Conservation (phyloP, 169 alveolate species). For the Blepharisma undulans region DNA sequence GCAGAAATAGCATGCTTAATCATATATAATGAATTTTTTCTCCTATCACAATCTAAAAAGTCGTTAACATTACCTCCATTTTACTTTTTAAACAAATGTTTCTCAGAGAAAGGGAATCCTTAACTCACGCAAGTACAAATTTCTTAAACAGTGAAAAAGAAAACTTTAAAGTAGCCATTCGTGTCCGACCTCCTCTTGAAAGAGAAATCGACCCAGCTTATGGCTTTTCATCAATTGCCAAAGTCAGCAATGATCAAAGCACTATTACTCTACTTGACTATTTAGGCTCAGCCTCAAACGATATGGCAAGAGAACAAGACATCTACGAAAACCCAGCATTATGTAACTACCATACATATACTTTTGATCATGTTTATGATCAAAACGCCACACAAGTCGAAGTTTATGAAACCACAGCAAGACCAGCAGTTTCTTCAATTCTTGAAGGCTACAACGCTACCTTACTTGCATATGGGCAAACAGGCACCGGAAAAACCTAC, state of each 20-base stretch:
- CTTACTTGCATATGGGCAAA: conserved; percentile 79
- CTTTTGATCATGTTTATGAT: conserved; percentile 85
- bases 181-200: conserved; percentile 87
- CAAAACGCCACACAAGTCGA: conserved; percentile 76
- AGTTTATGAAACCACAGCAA: conserved; percentile 87
- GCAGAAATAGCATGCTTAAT: too few relatives aligned
- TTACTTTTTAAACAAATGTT: not conserved
- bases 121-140: not conserved
- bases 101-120: not conserved
- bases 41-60: not conserved
- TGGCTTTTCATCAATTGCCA: conserved; percentile 23
- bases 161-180: conserved; percentile 79
- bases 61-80: not conserved
- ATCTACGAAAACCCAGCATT: conserved; percentile 78
- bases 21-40: not conserved
- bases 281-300: conserved; percentile 81
- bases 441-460: conserved; percentile 86
- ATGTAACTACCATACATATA: conserved; percentile 71
- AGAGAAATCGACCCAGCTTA: conserved; percentile 76
- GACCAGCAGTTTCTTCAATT: conserved; percentile 79
- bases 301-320: conserved; percentile 72
- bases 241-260: conserved; percentile 45
- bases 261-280: conserved; percentile 78
- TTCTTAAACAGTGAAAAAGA: conserved; percentile 38
- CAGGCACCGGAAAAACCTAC: conserved; percentile 83